These are phyloP conservation scores for Elongisporangium prolatum DNA, from an alignment of 352 stramenopile species.

Conservation along the genomic window DNA sequence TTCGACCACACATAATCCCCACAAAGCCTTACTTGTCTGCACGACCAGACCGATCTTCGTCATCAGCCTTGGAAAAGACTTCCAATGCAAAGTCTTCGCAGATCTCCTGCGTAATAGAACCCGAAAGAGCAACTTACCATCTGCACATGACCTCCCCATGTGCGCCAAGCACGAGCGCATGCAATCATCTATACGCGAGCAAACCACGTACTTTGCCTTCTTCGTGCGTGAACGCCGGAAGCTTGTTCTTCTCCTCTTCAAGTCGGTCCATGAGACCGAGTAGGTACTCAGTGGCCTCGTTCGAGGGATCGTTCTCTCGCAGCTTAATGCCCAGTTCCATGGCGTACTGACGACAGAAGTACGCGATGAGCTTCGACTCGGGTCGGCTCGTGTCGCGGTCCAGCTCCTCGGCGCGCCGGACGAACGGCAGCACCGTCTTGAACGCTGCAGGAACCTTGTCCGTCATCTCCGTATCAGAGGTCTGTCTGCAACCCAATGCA, in stretches of 20 bases:
- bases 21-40: conserved; percentile 77
- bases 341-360: conserved; percentile 89
- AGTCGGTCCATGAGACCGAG: conserved; percentile 88
- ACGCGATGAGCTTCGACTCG: conserved; percentile 94
- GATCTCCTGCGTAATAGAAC: conserved; percentile 43
- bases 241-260: conserved; percentile 89
- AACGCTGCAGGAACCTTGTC: conserved; percentile 90
- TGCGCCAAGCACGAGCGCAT: background rate
- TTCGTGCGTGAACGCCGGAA: conserved; percentile 87
- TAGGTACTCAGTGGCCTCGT: conserved; percentile 86
- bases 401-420: conserved; percentile 94
- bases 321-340: conserved; percentile 89
- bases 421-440: conserved; percentile 92
- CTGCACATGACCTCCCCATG: background rate
- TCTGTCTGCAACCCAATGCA: background rate
- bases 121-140: background rate
- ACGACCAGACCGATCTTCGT: conserved; percentile 88
- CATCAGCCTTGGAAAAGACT: conserved; percentile 93
- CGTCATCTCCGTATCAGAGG: conserved; percentile 26
- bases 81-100: conserved; percentile 87
- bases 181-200: background rate
- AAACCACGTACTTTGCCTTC: conserved; percentile 79
- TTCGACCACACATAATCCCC: conserved; percentile 3
- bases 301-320: conserved; percentile 66
- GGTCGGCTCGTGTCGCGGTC: conserved; percentile 86